Evolutionary conservation across 225 moss, liverwort and hornwort genomes (phyloP), one percentile per base, ranked within the genome.

Genomic region (Straminergon stramineum): DNA sequence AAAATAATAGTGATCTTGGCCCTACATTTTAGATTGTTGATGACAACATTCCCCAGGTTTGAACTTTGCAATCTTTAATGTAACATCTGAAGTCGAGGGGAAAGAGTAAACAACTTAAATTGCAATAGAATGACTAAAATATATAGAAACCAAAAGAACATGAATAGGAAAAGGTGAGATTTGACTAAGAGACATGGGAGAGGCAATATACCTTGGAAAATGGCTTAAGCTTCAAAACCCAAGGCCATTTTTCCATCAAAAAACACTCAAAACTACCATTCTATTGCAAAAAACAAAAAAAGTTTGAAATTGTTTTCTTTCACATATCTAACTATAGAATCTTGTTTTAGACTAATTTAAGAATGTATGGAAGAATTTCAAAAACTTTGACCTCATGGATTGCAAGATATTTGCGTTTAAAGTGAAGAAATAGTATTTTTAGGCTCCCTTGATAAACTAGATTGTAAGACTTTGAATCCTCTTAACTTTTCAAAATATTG

Each of bases 151-250:
- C 39, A 13, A 39, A n/a, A 21, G 2, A 22, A 69, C 0, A 0
- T 23, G 1, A 22, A 23, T 69, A 69, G 13, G 2, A 23, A 69
- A n/a, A 13, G 7, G 4, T n/a, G 7, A 4, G 12, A 68, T n/a
- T 68, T n/a, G 4, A 68, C 22, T 21, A n/a, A n/a, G 13, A n/a
- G 0, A 3, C 6, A 68, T 68, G 1, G 22, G 34, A 1, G 13
- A 22, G 23, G 23, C 21, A 7, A 4, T 4, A 69, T 2, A 68
- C 69, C 12, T 69, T 6, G 0, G 6, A 1, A 12, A 69, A 22
- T 0, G 2, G 0, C 2, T 10, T 19, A 67, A 35, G 0, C 20
- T 13, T 2, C 13, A 1, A 69, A 4, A 39, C 2, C 2, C 1
- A 69, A 69, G 39, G 13, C 4, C 23, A 70, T 39, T 70, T 37